phyloP scores from a whole-genome alignment of 306 rosid species.

The Ammopiptanthus mongolicus region DNA sequence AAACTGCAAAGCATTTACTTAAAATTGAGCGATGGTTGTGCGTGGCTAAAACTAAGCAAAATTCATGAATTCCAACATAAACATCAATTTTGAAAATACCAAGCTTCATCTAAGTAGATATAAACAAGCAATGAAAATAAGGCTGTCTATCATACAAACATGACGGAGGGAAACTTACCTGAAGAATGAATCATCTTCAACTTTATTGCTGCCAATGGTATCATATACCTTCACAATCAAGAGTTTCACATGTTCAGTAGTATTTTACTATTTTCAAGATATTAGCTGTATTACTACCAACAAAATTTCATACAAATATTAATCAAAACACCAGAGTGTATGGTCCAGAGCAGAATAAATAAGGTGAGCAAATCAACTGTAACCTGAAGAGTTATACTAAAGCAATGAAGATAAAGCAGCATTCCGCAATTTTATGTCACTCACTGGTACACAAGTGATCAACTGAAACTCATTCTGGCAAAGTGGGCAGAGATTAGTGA shows the following conservation, averaged over 20 bases:
- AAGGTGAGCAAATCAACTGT: constrained; percentile 21
- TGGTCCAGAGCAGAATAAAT: constrained; percentile 21
- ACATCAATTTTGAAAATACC: constrained; percentile 8
- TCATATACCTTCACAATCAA: constrained; percentile 76
- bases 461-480: constrained; percentile 98
- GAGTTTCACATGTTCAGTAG: constrained; percentile 29
- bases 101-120: constrained; percentile 4
- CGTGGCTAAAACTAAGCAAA: constrained; percentile 11
- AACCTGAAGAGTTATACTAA: constrained; percentile 24
- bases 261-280: constrained; percentile 18
- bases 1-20: constrained; percentile 7
- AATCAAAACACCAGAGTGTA: constrained; percentile 1
- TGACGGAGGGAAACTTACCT: constrained; percentile 39
- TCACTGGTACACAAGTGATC: constrained; percentile 98
- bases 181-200: constrained; percentile 60
- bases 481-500: constrained; percentile 96
- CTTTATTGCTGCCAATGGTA: constrained; percentile 83
- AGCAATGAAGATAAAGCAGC: constrained; percentile 31
- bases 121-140: constrained; percentile 12
- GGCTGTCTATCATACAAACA: constrained; percentile 2
- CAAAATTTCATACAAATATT: neutral
- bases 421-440: constrained; percentile 41
- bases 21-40: neutral
- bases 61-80: neutral
- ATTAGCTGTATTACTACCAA: constrained; percentile 7